Conservation (phyloP, 495 filamentous ascomycete species). For the Penicillium soppii region DNA sequence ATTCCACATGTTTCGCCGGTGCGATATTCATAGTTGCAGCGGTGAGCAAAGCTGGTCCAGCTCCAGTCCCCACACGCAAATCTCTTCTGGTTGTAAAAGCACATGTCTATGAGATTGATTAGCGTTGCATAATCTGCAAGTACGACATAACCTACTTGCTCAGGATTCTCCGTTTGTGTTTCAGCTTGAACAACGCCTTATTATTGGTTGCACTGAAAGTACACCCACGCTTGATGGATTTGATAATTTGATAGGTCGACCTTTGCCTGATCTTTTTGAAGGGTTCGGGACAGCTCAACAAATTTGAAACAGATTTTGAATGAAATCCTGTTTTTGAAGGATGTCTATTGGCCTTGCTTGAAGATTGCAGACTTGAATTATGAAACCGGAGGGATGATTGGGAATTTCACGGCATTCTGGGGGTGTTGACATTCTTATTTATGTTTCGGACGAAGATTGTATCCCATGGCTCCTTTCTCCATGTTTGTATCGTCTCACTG, state of each 20-base stretch:
- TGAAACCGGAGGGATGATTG: constrained; percentile 38
- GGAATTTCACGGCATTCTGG: constrained; percentile 25
- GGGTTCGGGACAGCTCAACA: constrained; percentile 10
- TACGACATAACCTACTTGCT: constrained; percentile 37
- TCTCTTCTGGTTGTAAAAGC: constrained; percentile 58
- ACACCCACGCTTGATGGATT: constrained; percentile 30
- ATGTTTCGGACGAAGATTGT: constrained; percentile 40
- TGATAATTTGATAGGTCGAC: constrained; percentile 43
- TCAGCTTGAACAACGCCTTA: constrained; percentile 29
- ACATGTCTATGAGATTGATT: constrained; percentile 49
- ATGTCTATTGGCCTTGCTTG: constrained; percentile 25
- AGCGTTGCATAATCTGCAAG: constrained; percentile 25
- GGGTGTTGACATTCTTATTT: constrained; percentile 44
- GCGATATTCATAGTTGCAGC: constrained; percentile 95
- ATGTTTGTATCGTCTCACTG: constrained; percentile 26
- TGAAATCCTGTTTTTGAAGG: constrained; percentile 17
- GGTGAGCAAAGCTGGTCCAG: constrained; percentile 92
- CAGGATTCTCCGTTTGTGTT: constrained; percentile 32
- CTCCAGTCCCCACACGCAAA: constrained; percentile 84
- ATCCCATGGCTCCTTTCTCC: constrained; percentile 24
- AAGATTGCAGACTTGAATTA: constrained; percentile 18
- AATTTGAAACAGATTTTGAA: constrained; percentile 31
- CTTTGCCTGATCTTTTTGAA: constrained; percentile 20
- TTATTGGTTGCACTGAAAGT: constrained; percentile 35
- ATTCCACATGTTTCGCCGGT: constrained; percentile 98